Evolutionary conservation across 805 yeast genomes (phyloP).

Genomic region (Candida peoriensis): DNA sequence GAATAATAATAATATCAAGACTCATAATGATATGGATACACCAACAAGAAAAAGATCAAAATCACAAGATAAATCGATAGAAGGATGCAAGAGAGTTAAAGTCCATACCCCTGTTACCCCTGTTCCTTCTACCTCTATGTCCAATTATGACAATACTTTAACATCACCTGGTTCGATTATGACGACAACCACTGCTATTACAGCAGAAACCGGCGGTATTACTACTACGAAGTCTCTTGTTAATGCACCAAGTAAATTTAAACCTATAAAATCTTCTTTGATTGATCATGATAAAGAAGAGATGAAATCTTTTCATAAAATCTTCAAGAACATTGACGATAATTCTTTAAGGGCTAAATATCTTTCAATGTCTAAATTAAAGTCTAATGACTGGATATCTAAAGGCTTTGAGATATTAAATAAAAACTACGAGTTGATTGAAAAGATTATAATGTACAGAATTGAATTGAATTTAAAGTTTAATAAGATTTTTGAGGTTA

Average conservation of each 20-base stretch:
- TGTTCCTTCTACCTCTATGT: background rate
- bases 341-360: conserved; percentile 21
- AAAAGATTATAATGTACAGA: conserved; percentile 32
- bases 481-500: conserved; percentile 31
- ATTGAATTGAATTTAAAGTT: conserved; percentile 36
- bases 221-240: background rate
- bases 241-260: conserved; percentile 12
- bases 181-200: background rate
- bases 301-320: conserved; percentile 8
- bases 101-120: background rate
- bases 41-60: conserved; percentile 13
- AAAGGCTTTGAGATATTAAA: conserved; percentile 29
- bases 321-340: conserved; percentile 19
- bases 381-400: conserved; percentile 32
- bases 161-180: no score
- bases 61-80: conserved; percentile 5
- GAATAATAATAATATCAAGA: conserved; percentile 4
- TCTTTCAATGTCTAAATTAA: conserved; percentile 20
- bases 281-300: conserved; percentile 6
- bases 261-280: conserved; percentile 5
- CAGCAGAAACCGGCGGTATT: background rate
- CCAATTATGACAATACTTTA: background rate
- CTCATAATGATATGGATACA: conserved; percentile 3
- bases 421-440: conserved; percentile 30
- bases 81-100: conserved; percentile 1